Evolutionary conservation across 1,284 basidiomycete genomes (phyloP).

Genomic region (Cutaneotrichosporon mucoides): DNA sequence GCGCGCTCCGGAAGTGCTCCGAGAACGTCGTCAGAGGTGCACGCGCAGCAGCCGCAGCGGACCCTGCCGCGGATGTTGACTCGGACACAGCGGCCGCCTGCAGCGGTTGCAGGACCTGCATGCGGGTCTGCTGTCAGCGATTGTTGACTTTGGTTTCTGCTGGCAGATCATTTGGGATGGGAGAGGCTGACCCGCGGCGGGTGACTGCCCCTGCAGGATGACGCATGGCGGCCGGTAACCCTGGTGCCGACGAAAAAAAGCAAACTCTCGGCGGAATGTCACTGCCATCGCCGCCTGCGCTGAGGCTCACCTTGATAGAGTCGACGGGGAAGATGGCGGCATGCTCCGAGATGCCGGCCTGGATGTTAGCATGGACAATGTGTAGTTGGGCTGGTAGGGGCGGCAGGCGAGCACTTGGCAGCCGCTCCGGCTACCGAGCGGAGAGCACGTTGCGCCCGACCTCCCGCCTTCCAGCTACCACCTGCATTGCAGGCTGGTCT

Average conservation of each 20-base stretch:
- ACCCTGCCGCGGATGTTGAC: slow-evolving; percentile 61
- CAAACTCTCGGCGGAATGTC: neutral
- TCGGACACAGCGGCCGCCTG: slow-evolving; percentile 41
- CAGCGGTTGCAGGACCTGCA: slow-evolving; percentile 77
- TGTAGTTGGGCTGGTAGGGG: too few species aligned
- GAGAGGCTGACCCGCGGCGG: too few species aligned
- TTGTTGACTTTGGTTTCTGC: too few species aligned
- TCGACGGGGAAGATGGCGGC: slow-evolving; percentile 98
- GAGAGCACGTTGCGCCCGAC: too few species aligned
- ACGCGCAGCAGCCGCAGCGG: slow-evolving; percentile 20
- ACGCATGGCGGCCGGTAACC: neutral
- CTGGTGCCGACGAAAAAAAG: neutral
- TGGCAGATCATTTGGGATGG: too few species aligned
- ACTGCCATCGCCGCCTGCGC: too few species aligned
- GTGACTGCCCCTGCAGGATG: neutral
- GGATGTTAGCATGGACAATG: slow-evolving; percentile 9
- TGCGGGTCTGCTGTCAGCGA: slow-evolving; percentile 69
- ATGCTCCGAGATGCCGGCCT: slow-evolving; percentile 99
- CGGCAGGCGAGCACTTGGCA: too few species aligned
- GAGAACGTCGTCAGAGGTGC: slow-evolving; percentile 37
- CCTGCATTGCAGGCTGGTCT: too few species aligned
- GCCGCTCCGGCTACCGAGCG: too few species aligned
- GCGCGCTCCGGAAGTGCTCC: slow-evolving; percentile 54
- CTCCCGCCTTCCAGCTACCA: too few species aligned
- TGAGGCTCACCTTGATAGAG: slow-evolving; percentile 79